Conservation (phyloP, 768 basidiomycete genomes). For the Sporobolomyces roseus region DNA sequence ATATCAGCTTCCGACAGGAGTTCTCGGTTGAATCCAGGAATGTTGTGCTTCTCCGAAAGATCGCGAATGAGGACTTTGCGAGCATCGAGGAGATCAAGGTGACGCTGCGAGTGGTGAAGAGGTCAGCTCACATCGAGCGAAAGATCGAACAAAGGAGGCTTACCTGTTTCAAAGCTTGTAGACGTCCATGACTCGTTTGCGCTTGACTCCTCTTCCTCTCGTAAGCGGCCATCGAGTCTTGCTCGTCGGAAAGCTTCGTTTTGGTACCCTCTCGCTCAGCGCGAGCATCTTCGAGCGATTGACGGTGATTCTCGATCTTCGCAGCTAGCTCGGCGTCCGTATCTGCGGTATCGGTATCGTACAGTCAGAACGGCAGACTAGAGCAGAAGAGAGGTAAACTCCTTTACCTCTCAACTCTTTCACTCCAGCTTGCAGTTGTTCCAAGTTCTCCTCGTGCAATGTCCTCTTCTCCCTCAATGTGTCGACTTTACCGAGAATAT, state of each 20-base stretch:
- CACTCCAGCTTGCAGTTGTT: conserved; percentile 8
- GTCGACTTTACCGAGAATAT: conserved; percentile 70
- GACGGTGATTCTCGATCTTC: conserved; percentile 96
- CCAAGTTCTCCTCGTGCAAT: conserved; percentile 62
- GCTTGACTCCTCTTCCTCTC: conserved; percentile 40
- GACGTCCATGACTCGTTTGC: conserved; percentile 54
- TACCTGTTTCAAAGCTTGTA: conserved; percentile 65
- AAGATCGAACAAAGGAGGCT: background rate
- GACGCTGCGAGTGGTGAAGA: conserved; percentile 57
- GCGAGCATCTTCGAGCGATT: conserved; percentile 74
- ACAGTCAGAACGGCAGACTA: background rate
- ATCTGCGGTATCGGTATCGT: too few species aligned
- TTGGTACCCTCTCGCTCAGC: conserved; percentile 87
- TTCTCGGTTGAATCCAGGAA: conserved; percentile 69
- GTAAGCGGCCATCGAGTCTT: conserved; percentile 27
- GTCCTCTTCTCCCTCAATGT: conserved; percentile 61
- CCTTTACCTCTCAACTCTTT: conserved; percentile 62
- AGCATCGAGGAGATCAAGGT: conserved; percentile 64
- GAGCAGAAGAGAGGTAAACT: background rate
- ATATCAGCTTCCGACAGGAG: conserved; percentile 67
- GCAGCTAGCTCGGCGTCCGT: conserved; percentile 75
- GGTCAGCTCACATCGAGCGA: conserved; percentile 2
- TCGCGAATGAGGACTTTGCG: conserved; percentile 72
- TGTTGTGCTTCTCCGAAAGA: conserved; percentile 63
- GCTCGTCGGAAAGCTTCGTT: conserved; percentile 79